phyloP scores from a whole-genome alignment of 305 asterid species.

The Lippia alba region DNA sequence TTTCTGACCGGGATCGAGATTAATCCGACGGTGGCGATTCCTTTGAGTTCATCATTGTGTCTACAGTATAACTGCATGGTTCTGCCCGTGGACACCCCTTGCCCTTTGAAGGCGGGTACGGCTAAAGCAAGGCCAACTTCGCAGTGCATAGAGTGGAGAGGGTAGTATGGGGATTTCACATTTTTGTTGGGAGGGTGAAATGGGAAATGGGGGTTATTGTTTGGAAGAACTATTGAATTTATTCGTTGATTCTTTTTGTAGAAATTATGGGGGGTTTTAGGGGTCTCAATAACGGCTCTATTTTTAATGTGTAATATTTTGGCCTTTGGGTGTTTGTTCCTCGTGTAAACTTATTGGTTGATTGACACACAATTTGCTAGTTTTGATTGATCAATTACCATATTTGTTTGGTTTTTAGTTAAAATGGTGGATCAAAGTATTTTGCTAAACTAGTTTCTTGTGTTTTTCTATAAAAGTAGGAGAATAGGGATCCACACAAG shows the following conservation, averaged over 20 bases:
- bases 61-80: conserved; percentile 94
- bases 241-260: conserved; percentile 24
- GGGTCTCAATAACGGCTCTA: background rate
- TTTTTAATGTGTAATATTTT: background rate
- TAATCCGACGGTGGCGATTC: conserved; percentile 78
- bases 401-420: too few species aligned
- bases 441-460: too few species aligned
- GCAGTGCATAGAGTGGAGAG: conserved; percentile 78
- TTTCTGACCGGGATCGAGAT: conserved; percentile 73
- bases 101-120: conserved; percentile 82
- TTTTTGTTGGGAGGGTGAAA: conserved; percentile 13
- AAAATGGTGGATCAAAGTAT: too few species aligned
- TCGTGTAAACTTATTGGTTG: too few species aligned
- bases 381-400: too few species aligned
- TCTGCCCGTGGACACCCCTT: conserved; percentile 72
- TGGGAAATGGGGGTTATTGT: conserved; percentile 19
- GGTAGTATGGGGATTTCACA: conserved; percentile 45
- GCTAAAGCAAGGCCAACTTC: conserved; percentile 80
- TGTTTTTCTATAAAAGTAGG: too few species aligned
- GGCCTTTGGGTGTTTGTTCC: too few species aligned
- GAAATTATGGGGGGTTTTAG: too few species aligned
- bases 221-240: background rate
- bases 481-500: too few species aligned
- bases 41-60: conserved; percentile 72
- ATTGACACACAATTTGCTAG: too few species aligned